Conservation (phyloP, 2,329 filamentous ascomycete genomes). For the Cadophora gregata region DNA sequence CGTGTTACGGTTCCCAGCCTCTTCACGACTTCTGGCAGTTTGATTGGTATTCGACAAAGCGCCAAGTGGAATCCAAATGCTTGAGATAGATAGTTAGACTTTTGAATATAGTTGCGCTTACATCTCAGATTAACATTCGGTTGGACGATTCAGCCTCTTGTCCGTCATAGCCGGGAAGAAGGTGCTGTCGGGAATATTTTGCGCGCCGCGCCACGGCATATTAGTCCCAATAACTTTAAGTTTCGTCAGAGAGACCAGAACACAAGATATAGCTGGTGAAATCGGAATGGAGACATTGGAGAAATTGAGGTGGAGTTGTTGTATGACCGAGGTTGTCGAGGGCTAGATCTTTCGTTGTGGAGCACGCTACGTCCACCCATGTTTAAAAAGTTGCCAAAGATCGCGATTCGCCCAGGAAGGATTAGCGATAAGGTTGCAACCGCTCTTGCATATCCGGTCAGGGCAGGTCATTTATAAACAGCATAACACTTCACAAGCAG, state of each 20-base stretch:
- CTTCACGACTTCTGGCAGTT: neutral
- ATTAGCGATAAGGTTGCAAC: neutral
- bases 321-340: neutral
- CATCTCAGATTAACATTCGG: neutral
- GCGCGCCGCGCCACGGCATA: constrained; percentile 11
- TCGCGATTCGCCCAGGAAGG: neutral
- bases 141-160: neutral
- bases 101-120: neutral
- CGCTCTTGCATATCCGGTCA: neutral
- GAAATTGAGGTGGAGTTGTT: too few species aligned
- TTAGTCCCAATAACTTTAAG: neutral
- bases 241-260: neutral
- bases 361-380: neutral
- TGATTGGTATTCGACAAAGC: neutral
- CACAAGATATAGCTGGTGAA: neutral
- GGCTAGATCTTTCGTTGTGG: neutral
- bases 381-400: neutral
- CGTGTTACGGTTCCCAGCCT: neutral
- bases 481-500: neutral
- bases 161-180: constrained; percentile 9
- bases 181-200: neutral
- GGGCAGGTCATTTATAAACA: neutral
- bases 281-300: neutral
- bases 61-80: neutral
- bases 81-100: neutral